Percentiles rank a stretch among this genome's conserved stretches.
phyloP scores from a whole-genome alignment of 176 grass and related monocot species.

The Oryza brachyantha region DNA sequence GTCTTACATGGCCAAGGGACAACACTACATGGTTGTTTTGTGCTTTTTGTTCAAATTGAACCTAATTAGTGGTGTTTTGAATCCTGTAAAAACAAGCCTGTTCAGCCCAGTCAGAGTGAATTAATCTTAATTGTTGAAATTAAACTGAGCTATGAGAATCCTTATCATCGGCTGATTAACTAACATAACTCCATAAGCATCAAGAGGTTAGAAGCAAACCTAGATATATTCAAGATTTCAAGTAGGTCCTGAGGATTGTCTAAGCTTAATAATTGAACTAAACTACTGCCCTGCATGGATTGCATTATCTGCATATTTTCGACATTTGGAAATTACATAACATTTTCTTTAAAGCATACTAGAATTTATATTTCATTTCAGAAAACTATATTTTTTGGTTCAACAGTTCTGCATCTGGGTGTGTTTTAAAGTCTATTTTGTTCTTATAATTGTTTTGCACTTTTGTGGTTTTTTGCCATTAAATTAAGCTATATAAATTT shows the following conservation, averaged over 20 bases:
- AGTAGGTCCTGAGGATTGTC: neutral
- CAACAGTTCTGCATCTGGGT: neutral
- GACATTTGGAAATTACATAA: too few relatives aligned
- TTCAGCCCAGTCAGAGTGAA: neutral
- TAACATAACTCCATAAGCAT: neutral
- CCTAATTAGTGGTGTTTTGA: neutral
- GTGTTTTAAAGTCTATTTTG: neutral
- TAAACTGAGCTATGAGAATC: neutral
- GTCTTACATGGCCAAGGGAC: neutral
- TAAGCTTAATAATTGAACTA: neutral
- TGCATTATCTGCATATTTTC: too few relatives aligned
- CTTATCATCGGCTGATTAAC: neutral
- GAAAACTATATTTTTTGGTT: neutral
- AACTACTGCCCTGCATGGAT: too few relatives aligned
- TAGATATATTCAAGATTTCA: neutral
- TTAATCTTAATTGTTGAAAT: neutral
- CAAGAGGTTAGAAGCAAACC: neutral
- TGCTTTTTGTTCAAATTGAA: neutral
- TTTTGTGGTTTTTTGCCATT: neutral
- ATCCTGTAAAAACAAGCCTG: neutral
- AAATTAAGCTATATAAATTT: neutral
- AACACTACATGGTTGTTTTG: neutral
- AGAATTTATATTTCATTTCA: too few relatives aligned
- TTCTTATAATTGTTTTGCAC: neutral
- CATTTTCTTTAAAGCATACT: too few relatives aligned